A percentile compares a stretch with the other conserved stretches of the same genome.
phyloP scores from a whole-genome alignment of 2,329 filamentous ascomycete species.

The Verticillium klebahnii region DNA sequence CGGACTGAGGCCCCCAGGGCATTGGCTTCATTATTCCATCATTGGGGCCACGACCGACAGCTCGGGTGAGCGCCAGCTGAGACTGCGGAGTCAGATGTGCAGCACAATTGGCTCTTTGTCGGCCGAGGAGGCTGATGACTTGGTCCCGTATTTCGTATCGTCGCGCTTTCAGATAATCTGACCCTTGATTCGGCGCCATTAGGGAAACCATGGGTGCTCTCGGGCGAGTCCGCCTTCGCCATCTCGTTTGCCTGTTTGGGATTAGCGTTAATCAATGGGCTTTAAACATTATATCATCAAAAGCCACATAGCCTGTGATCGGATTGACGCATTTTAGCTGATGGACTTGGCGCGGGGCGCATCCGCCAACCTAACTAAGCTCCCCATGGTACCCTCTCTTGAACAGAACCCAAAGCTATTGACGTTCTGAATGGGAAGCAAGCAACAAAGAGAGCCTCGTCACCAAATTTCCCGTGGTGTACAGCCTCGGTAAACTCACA shows the following conservation, averaged over 20 bases:
- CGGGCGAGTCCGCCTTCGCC: not conserved
- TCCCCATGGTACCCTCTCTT: no score
- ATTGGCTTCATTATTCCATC: not conserved
- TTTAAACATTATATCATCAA: no score
- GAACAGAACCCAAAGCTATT: not conserved
- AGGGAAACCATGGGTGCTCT: not conserved
- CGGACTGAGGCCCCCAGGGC: not conserved
- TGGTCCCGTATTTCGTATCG: not conserved
- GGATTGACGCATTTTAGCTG: no score
- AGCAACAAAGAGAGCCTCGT: not conserved
- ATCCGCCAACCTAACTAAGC: no score
- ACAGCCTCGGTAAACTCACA: not conserved
- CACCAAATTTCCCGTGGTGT: not conserved
- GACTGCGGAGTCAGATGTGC: not conserved
- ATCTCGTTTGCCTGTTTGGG: not conserved
- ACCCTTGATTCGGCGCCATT: not conserved
- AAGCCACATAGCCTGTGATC: no score
- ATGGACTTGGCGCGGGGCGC: no score
- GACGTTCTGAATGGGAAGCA: not conserved
- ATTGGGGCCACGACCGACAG: not conserved
- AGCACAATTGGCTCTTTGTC: not conserved
- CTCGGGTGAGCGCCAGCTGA: not conserved
- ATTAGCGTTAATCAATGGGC: not conserved
- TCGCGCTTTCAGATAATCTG: not conserved
- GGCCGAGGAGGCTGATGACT: not conserved